phyloP scores from a whole-genome alignment of 2,329 filamentous ascomycete genomes.

The Bimuria novae-zelandiae region DNA sequence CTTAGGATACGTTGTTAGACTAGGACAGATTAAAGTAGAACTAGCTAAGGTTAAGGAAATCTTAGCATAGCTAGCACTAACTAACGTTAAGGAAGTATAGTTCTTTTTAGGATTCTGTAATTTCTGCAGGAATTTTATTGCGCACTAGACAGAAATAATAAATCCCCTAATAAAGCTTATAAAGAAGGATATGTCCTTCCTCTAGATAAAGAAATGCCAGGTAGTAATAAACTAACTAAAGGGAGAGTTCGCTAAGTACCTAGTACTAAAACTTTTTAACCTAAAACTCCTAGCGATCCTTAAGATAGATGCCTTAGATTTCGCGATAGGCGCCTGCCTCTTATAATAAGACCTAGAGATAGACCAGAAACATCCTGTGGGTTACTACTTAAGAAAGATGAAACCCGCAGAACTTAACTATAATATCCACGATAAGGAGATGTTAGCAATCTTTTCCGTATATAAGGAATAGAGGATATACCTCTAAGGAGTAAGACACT shows the following conservation, averaged over 20 bases:
- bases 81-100: background rate
- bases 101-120: slow-evolving; percentile 5
- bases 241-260: background rate
- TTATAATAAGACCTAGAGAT: background rate
- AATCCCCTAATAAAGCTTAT: background rate
- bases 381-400: background rate
- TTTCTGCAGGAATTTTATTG: slow-evolving; percentile 6
- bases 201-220: background rate
- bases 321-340: background rate
- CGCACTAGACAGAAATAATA: background rate
- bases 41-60: background rate
- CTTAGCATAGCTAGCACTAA: background rate
- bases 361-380: background rate
- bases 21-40: background rate
- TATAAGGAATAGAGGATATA: slow-evolving; percentile 8
- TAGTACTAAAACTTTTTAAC: background rate
- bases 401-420: background rate
- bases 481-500: slow-evolving; percentile 4
- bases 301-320: background rate
- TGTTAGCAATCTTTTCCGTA: background rate
- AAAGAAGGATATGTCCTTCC: background rate
- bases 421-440: too few species aligned
- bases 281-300: background rate
- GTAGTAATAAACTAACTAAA: background rate
- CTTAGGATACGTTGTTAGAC: background rate